A percentile compares a stretch with the other conserved stretches of the same genome.
Conservation (phyloP, 2,329 filamentous ascomycete genomes). For the Colletotrichum zoysiae region DNA sequence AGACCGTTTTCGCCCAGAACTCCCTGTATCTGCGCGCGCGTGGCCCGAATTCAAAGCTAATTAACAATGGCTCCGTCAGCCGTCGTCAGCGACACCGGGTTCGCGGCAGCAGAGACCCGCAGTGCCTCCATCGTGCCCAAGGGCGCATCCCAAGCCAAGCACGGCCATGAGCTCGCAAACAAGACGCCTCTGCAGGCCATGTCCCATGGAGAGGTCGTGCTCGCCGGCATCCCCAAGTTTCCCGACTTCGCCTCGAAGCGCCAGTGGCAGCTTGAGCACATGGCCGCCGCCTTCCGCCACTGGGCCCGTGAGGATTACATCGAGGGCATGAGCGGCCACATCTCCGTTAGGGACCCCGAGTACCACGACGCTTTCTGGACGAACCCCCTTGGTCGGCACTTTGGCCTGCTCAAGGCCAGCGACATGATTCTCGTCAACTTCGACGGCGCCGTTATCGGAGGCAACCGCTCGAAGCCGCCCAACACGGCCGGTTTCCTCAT, state of each 20-base stretch:
- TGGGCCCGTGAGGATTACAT: slow-evolving; percentile 75
- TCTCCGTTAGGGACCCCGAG: slow-evolving; percentile 74
- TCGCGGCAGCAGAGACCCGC: slow-evolving; percentile 21
- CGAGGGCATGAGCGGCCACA: slow-evolving; percentile 78
- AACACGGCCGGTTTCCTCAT: slow-evolving; percentile 80
- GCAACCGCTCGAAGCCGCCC: slow-evolving; percentile 69
- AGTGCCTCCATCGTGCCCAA: slow-evolving; percentile 34
- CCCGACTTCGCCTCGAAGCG: slow-evolving; percentile 57
- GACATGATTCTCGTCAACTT: slow-evolving; percentile 77
- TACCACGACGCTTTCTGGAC: slow-evolving; percentile 74
- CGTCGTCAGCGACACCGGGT: slow-evolving; percentile 43
- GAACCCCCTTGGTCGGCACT: slow-evolving; percentile 75
- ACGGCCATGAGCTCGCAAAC: slow-evolving; percentile 41
- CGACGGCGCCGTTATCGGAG: slow-evolving; percentile 71
- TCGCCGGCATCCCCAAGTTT: slow-evolving; percentile 51
- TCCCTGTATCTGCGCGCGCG: not conserved
- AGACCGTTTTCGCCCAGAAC: not conserved
- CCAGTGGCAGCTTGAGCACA: slow-evolving; percentile 68
- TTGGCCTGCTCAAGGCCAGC: slow-evolving; percentile 72
- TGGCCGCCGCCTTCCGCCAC: slow-evolving; percentile 76
- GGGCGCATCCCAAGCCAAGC: slow-evolving; percentile 42
- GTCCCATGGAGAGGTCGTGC: slow-evolving; percentile 50
- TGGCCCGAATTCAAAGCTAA: not conserved
- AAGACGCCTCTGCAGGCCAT: slow-evolving; percentile 53
- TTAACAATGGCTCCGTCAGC: slow-evolving; percentile 50